A percentile compares a stretch with the other conserved stretches of the same genome.
Conservation (phyloP, 2,329 filamentous ascomycete species). For the Diaporthe destruens region DNA sequence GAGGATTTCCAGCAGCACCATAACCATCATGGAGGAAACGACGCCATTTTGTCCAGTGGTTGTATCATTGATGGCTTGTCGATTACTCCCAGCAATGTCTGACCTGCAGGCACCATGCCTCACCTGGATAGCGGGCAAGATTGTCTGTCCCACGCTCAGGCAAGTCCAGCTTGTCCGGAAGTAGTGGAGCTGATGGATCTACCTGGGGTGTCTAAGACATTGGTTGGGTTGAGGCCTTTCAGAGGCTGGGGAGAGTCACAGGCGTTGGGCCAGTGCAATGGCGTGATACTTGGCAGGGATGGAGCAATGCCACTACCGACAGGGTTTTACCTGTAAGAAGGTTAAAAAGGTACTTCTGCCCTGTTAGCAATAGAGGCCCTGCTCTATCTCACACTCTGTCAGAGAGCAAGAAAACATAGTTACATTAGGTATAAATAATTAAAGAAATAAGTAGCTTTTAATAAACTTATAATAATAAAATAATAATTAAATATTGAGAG, state of each 20-base stretch:
- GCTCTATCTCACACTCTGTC: too few species aligned
- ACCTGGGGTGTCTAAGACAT: not conserved
- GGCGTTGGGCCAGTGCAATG: constrained; percentile 11
- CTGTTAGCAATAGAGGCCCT: too few species aligned
- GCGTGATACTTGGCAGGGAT: constrained; percentile 12
- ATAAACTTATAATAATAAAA: too few species aligned
- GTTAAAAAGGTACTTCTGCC: too few species aligned
- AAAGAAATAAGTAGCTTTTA: too few species aligned
- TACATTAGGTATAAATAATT: too few species aligned
- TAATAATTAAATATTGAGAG: too few species aligned
- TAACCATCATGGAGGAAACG: too few species aligned
- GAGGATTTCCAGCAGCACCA: not conserved
- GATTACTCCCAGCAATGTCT: too few species aligned
- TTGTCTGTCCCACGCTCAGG: not conserved
- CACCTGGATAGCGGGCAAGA: not conserved
- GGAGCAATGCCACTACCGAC: not conserved
- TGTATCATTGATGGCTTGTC: too few species aligned
- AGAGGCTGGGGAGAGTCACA: not conserved
- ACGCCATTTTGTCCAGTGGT: not conserved
- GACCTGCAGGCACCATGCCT: not conserved
- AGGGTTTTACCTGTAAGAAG: too few species aligned
- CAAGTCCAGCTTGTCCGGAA: constrained; percentile 1
- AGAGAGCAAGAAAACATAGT: too few species aligned
- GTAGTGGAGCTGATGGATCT: not conserved
- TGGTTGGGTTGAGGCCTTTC: not conserved